Percentiles rank a stretch among this genome's conserved stretches.
Evolutionary conservation across 495 filamentous ascomycete genomes (phyloP).

Genomic region (Neurospora sublineolata): DNA sequence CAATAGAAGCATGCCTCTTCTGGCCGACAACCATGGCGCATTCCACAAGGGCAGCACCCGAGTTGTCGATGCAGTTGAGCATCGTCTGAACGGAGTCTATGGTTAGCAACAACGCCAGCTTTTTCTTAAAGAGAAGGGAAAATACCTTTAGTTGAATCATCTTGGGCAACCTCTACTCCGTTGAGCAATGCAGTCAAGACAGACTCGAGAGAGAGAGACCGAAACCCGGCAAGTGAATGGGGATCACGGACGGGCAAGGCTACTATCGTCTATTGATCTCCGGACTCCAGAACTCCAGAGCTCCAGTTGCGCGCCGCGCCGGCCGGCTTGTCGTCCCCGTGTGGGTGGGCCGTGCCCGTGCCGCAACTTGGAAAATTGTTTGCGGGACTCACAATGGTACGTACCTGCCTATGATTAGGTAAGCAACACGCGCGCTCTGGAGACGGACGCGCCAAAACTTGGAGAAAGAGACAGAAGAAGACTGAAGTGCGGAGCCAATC

Average conservation of each 20-base stretch:
- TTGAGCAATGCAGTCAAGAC: no score
- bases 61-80: conserved; percentile 99
- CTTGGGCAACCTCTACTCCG: conserved; percentile 26
- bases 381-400: not conserved
- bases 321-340: no score
- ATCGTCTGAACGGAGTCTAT: conserved; percentile 53
- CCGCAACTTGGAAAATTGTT: conserved; percentile 8
- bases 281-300: no score
- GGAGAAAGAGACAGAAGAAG: not conserved
- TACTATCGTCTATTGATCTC: not conserved
- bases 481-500: conserved; percentile 1
- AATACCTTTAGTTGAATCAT: conserved; percentile 98
- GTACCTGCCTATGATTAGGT: conserved; percentile 8
- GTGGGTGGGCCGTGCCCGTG: no score
- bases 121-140: no score
- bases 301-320: no score
- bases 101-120: conserved; percentile 12
- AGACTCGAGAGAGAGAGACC: not conserved
- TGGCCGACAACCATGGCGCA: conserved; percentile 86
- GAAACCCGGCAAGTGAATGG: not conserved
- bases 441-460: not conserved
- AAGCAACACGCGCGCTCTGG: conserved; percentile 1
- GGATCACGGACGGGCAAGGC: not conserved
- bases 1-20: conserved; percentile 81
- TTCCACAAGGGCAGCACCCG: conserved; percentile 93